Conservation (phyloP, 1,284 basidiomycete genomes). For the Apiotrichum mycotoxinovorans region DNA sequence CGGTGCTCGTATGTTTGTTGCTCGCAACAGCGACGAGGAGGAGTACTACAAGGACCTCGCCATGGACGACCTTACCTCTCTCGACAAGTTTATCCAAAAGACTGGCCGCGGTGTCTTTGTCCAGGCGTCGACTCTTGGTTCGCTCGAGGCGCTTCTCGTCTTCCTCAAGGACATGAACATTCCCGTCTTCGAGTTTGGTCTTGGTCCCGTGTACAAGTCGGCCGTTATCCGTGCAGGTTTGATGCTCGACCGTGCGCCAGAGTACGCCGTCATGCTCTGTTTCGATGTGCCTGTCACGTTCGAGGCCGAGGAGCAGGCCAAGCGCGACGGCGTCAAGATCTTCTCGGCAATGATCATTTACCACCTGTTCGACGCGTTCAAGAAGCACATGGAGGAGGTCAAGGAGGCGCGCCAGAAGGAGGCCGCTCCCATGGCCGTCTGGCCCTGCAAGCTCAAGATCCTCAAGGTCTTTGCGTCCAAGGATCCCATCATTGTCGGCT, state of each 20-base stretch:
- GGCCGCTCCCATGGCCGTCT: constrained; percentile 90
- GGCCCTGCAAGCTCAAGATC: constrained; percentile 91
- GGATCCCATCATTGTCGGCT: constrained; percentile 95
- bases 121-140: constrained; percentile 95
- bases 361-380: constrained; percentile 97
- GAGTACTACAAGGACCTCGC: constrained; percentile 92
- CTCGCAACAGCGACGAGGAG: constrained; percentile 91
- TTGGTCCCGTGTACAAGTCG: constrained; percentile 95
- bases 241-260: constrained; percentile 95
- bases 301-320: constrained; percentile 85
- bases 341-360: constrained; percentile 92
- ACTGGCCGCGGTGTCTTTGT: constrained; percentile 95
- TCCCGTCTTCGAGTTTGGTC: constrained; percentile 95
- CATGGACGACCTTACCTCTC: constrained; percentile 90
- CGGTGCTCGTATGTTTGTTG: constrained; percentile 87
- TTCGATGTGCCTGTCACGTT: constrained; percentile 89
- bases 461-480: constrained; percentile 93
- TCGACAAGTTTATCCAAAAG: constrained; percentile 90
- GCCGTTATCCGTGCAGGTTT: constrained; percentile 89
- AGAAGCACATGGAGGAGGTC: constrained; percentile 90
- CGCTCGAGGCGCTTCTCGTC: constrained; percentile 92
- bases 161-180: constrained; percentile 96
- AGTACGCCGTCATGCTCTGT: constrained; percentile 90
- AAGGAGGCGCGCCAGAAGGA: constrained; percentile 87
- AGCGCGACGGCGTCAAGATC: constrained; percentile 87